These are phyloP conservation scores for Anisodus tanguticus DNA, from an alignment of 257 asterid genomes.

Conservation along the genomic window DNA sequence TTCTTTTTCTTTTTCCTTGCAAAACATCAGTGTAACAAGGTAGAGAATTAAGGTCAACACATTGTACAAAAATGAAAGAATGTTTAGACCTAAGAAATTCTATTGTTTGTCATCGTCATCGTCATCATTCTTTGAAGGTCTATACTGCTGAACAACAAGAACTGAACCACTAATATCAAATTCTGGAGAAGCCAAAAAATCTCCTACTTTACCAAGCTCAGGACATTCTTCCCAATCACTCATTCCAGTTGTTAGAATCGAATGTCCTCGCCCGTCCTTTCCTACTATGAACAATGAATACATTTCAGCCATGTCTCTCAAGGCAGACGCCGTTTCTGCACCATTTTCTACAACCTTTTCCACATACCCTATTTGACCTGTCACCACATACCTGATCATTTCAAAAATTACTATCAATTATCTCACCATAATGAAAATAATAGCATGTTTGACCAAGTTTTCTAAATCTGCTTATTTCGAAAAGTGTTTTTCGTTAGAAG, in stretches of 20 bases:
- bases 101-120: constrained; percentile 40
- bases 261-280: constrained; percentile 72
- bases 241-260: constrained; percentile 73
- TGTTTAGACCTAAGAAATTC: constrained; percentile 12
- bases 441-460: too few species aligned
- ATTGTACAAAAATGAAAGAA: background rate
- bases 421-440: background rate
- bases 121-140: constrained; percentile 51
- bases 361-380: constrained; percentile 91
- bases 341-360: constrained; percentile 87
- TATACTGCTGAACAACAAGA: constrained; percentile 81
- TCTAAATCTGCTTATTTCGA: too few species aligned
- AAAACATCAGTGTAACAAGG: constrained; percentile 13
- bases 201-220: constrained; percentile 96
- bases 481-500: too few species aligned
- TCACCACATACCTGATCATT: constrained; percentile 70
- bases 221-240: constrained; percentile 99
- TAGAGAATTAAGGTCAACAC: background rate
- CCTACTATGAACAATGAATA: constrained; percentile 93
- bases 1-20: constrained; percentile 24
- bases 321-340: constrained; percentile 69
- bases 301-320: constrained; percentile 94
- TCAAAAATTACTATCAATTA: background rate
- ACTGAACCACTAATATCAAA: constrained; percentile 90
- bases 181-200: constrained; percentile 91